Evolutionary conservation across 768 basidiomycete genomes (phyloP), one percentile per base, ranked within the genome.

Genomic region (Lactifluus pinguis): DNA sequence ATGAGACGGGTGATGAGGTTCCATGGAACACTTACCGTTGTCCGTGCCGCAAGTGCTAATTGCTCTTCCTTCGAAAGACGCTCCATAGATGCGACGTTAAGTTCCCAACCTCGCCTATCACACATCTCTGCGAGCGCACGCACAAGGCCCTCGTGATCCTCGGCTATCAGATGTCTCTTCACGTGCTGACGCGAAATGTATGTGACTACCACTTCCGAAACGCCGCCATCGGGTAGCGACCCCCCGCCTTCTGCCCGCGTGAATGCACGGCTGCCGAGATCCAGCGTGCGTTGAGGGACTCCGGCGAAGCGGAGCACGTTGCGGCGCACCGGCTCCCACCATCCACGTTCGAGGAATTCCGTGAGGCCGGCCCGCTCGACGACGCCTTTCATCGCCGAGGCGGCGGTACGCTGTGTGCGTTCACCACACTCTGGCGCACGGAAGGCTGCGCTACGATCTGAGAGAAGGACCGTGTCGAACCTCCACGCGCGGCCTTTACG

Each of bases 281-380:
- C 77, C 63, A 67, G 55, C 63, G 64, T 59, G 53, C 69, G 66
- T 62, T 67, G 61, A 56, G 72, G 68, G 2, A 77, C 79, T 2
- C 87, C 84, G 0, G 85, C 83, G 64, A 87, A 91, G 53, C 80
- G 75, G 72, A 88, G 79, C 32, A 92, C 79, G 3, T 80, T 80
- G 41, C 79, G 70, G 38, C 86, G 76, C 21, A 93, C 69, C n/a
- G 85, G 82, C 68, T 85, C 84, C 89, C 90, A 94, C 89, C 89
- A 93, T 47, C 78, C 79, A 32, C 79, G 80, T 36, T 68, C 56
- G 17, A 70, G 65, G 63, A 63, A 71, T 34, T 69, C 69, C 30
- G 59, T 57, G 60, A 68, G 59, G 34, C 68, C 69, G 77, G 86
- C 82, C 60, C 74, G 71, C 50, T 85, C 78, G 10, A 50, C 59